Base-by-base conservation (phyloP, 2,329 filamentous ascomycete genomes). In the Aspergillus hiratsukae region DNA sequence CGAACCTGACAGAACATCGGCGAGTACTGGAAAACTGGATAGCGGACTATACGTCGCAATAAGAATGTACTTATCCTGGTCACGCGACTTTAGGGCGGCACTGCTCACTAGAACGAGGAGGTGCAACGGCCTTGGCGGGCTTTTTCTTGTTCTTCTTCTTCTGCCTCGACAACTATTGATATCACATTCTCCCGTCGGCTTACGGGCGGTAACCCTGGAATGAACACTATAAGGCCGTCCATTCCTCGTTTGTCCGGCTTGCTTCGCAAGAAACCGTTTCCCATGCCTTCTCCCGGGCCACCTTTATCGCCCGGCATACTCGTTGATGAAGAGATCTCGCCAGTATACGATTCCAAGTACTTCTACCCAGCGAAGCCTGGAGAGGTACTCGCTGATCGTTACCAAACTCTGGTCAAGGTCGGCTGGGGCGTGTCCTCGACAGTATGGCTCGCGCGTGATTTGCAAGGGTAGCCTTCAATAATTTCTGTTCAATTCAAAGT, bases 361-460 rank as follows among this genome's bases (percentile, higher is more conserved):
- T 78, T 75, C 56, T 79, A 78, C 58, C 74, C 74, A 5, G 73
- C 69, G 31, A 66, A 63, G 0, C 60, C 75, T 1, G 74, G 76
- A 2, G 66, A 79, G 11, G 57, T 75, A 1, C 69, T 78, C 3
- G 62, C 67, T 2, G 55, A 66, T n/a, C 59, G 65, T 3, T 80
- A 70, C 52, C 70, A 79, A 61, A 53, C 69, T 0, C 53, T 78
- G 0, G 64, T 70, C 0, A 79, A 79, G 55, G 61, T 79, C 7
- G 76, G 76, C 9, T 79, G 63, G 61, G 76, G 77, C 23, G 62
- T 64, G 17, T 71, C 65, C 6, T 79, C 75, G 4, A 80, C 76
- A 0, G 73, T 77, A 19, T 79, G 76, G 75, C 66, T 80, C 14
- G 75, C 74, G 4, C 69, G 66, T 31, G 71, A 78, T 59, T 55